Percentiles rank a stretch among this genome's conserved stretches.
Conservation (phyloP, 177 flowering plant genomes). For the Vitis hybrid region DNA sequence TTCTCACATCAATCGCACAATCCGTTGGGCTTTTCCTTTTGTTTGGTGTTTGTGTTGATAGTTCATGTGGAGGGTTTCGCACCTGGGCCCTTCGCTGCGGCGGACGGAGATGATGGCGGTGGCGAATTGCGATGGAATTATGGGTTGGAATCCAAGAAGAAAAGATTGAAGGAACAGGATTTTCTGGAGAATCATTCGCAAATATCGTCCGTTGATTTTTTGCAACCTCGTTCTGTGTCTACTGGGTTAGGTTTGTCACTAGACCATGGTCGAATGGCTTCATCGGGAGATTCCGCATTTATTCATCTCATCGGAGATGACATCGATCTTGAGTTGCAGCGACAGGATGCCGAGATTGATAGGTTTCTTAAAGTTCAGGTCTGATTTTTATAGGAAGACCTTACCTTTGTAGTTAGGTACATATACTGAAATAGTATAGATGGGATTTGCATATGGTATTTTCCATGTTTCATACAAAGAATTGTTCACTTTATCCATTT, state of each 20-base stretch:
- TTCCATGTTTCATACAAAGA: no score
- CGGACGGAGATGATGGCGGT: constrained; percentile 39
- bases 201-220: constrained; percentile 65
- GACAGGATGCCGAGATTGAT: constrained; percentile 79
- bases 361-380: constrained; percentile 82
- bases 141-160: constrained; percentile 51
- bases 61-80: constrained; percentile 76
- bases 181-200: constrained; percentile 70
- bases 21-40: neutral
- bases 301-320: constrained; percentile 57
- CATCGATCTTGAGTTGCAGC: constrained; percentile 62
- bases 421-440: no score
- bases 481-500: no score
- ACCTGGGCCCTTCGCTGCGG: constrained; percentile 39
- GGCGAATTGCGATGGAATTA: constrained; percentile 53
- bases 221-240: constrained; percentile 70
- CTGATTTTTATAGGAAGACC: neutral
- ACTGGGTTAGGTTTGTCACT: constrained; percentile 85
- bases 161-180: constrained; percentile 63
- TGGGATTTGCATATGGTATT: no score
- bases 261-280: constrained; percentile 60
- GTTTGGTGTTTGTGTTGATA: constrained; percentile 10
- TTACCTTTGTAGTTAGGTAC: neutral
- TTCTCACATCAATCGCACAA: no score
- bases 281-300: constrained; percentile 65